phyloP scores from a whole-genome alignment of 768 basidiomycete species.

The Leucosporidium creatinivorum region DNA sequence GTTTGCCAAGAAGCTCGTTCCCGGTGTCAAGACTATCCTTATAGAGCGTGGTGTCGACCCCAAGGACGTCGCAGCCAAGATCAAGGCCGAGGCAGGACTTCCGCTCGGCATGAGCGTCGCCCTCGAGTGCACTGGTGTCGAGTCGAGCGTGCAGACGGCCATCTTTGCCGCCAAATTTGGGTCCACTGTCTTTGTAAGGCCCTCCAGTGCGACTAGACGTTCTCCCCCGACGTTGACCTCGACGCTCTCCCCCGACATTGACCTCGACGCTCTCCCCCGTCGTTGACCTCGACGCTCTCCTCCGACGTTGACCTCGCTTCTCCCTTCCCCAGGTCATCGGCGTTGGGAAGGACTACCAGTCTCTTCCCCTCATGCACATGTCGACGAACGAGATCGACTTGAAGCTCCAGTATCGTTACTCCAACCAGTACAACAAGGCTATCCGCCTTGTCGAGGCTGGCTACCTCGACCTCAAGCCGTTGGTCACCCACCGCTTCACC shows the following conservation, averaged over 20 bases:
- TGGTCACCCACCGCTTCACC: conserved; percentile 46
- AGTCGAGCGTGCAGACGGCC: conserved; percentile 42
- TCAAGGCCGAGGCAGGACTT: conserved; percentile 40
- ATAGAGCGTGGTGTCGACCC: conserved; percentile 38
- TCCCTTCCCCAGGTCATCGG: conserved; percentile 39
- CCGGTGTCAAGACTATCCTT: conserved; percentile 41
- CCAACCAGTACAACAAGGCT: conserved; percentile 46
- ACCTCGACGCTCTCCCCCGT: not conserved
- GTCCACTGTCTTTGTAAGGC: conserved; percentile 38
- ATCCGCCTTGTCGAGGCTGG: conserved; percentile 38
- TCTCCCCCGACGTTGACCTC: too few species aligned
- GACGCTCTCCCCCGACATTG: not conserved
- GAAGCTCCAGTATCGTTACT: conserved; percentile 45
- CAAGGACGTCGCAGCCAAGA: conserved; percentile 36
- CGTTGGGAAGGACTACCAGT: conserved; percentile 40
- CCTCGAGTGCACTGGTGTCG: conserved; percentile 46
- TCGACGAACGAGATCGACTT: conserved; percentile 42
- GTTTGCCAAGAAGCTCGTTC: conserved; percentile 44
- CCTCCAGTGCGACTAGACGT: too few species aligned
- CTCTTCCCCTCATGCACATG: conserved; percentile 11
- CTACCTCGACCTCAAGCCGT: conserved; percentile 35
- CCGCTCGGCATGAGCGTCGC: conserved; percentile 37
- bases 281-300: not conserved
- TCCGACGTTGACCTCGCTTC: not conserved
- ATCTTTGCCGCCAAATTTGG: conserved; percentile 44